Evolutionary conservation across 192 early-diverging fungal species (phyloP).

Genomic region (Coemansia sp.): DNA sequence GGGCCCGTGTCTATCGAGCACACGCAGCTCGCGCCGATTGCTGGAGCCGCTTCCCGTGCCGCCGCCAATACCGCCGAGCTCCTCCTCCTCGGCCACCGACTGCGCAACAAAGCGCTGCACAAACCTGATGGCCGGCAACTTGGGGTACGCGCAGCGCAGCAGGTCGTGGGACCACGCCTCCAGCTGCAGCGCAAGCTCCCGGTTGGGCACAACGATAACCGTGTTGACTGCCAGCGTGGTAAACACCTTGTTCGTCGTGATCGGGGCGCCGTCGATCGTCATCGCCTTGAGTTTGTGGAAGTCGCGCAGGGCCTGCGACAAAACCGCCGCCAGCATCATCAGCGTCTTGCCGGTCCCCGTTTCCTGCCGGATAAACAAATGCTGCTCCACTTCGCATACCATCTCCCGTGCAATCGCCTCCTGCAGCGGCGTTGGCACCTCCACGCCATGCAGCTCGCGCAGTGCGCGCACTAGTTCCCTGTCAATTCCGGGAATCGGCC

Average conservation of each 20-base stretch:
- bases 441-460: not conserved
- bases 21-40: constrained; percentile 10
- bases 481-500: constrained; percentile 5
- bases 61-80: constrained; percentile 19
- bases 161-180: constrained; percentile 21
- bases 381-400: not conserved
- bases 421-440: constrained; percentile 17
- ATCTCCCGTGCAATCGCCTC: not conserved
- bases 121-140: not conserved
- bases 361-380: constrained; percentile 24
- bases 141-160: constrained; percentile 18
- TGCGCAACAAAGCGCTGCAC: constrained; percentile 33
- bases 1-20: constrained; percentile 33
- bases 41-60: constrained; percentile 17
- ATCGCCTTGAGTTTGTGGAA: constrained; percentile 1
- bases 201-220: constrained; percentile 39
- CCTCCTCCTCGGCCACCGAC: constrained; percentile 23
- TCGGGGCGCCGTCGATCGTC: not conserved
- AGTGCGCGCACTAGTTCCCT: constrained; percentile 7
- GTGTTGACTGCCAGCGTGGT: constrained; percentile 13
- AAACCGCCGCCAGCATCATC: constrained; percentile 6
- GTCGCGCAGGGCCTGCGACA: constrained; percentile 21
- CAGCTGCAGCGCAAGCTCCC: constrained; percentile 48
- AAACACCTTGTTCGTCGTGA: not conserved
- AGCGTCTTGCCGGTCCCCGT: constrained; percentile 45